phyloP scores from a whole-genome alignment of 2,329 filamentous ascomycete genomes.

The Claviceps pazoutovae region DNA sequence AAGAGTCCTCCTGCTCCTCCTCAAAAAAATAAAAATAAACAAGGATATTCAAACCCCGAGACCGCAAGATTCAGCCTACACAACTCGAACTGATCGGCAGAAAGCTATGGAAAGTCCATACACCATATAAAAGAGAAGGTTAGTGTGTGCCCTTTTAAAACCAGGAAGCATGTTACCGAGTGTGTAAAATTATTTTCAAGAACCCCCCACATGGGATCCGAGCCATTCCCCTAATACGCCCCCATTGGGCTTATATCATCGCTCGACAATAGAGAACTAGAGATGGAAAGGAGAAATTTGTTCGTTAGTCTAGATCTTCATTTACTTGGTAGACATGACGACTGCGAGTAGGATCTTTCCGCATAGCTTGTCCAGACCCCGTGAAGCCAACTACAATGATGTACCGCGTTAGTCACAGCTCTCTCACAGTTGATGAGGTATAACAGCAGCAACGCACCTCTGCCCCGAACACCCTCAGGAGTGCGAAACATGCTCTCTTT shows the following conservation, averaged over 20 bases:
- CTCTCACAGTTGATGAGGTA: not conserved
- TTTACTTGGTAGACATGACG: conserved; percentile 74
- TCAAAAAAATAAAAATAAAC: not conserved
- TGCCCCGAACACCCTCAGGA: conserved; percentile 68
- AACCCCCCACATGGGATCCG: conserved; percentile 10
- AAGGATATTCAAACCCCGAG: not conserved
- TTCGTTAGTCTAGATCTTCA: conserved; percentile 54
- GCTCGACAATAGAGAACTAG: conserved; percentile 2
- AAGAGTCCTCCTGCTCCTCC: not conserved
- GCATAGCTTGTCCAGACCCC: conserved; percentile 89
- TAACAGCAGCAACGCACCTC: conserved; percentile 45
- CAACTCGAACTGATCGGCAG: conserved; percentile 5
- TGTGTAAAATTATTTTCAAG: conserved; percentile 11
- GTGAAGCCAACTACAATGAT: conserved; percentile 69
- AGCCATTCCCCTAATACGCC: conserved; percentile 8
- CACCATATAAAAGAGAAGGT: conserved; percentile 15
- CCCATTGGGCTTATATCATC: not conserved
- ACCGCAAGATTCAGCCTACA: conserved; percentile 1
- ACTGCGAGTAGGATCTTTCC: conserved; percentile 71
- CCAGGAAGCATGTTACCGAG: conserved; percentile 21
- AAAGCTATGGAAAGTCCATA: not conserved
- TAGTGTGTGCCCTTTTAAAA: conserved; percentile 27
- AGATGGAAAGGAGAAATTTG: not conserved
- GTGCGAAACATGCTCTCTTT: conserved; percentile 98
- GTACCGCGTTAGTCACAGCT: conserved; percentile 9